Evolutionary conservation across 2,329 filamentous ascomycete genomes (phyloP), one percentile per base, ranked within the genome.

Genomic region (Ramichloridium luteum): DNA sequence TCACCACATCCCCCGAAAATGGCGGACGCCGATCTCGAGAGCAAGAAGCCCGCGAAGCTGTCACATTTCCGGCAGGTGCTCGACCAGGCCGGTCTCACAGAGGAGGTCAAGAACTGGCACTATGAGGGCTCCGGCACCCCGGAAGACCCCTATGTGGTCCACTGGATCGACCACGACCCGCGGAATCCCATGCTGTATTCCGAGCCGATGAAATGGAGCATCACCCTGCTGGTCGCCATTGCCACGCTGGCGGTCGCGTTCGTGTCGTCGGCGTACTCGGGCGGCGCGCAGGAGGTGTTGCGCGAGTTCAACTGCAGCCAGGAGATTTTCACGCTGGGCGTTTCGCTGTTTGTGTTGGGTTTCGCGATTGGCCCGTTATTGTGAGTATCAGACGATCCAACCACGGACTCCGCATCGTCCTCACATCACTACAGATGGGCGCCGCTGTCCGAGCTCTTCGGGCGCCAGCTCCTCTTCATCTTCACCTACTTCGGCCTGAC

Each of bases 231-330:
- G 25, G 70, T 77, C 35, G 76, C 78, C 9, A 45, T 78, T 16
- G 72, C 78, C 10, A 79, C 77, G 1, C 64, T 85, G 26, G 76
- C 59, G 16, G 76, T 83, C 16, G 64, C 80, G 3, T 78, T 85
- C 45, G 71, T 73, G 32, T 80, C 75, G 12, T 77, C 74, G 1
- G 77, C 77, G 17, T 80, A 73, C 52, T 71, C 70, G 3, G 72
- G 72, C 9, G 72, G 71, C 28, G 51, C 74, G 10, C 35, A 43
- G 6, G 58, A 72, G 29, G 62, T 82, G 32, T 60, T 74, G 10
- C 26, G 38, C 1, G 60, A 73, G 18, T 80, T 81, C 40, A 35
- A 56, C 9, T 61, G 72, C 16, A 56, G 53, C 27, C 51, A 58
- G 29, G 68, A 71, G 42, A 55, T 77, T 5, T 67, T 65, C 23